Base-by-base conservation (phyloP, 2,329 filamentous ascomycete species). In the Simplicillium aogashimaense region DNA sequence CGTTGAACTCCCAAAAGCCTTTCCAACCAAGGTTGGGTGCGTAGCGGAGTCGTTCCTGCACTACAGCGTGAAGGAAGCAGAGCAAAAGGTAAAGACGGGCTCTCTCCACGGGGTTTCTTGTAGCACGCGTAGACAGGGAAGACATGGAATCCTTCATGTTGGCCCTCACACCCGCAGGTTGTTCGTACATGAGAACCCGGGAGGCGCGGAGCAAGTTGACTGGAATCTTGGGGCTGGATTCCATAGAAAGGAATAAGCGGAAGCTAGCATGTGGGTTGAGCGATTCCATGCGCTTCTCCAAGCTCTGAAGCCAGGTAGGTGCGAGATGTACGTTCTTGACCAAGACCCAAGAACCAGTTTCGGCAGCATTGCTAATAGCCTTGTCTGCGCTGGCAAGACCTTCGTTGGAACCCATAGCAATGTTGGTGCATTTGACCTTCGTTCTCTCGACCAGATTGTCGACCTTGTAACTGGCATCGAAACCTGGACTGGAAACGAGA, bases 1-100 rank as follows among this genome's bases (percentile, higher is more conserved):
- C 94, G 58, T 98, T 98, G 63, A 98, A 98, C 64, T 98, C 94
- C 92, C 94, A 98, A 73, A 95, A 95, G 40, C 88, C 87, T 69
- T 94, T 95, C 92, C 92, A 98, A 45, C 92, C 92, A 41, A 98
- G 70, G 42, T 76, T 90, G 1, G 92, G 94, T 17, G 90, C 89
- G 59, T 98, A 98, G 46, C 92, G 83, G 46, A 98, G 70, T 51
- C 94, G 76, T 62, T 98, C 92, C 61, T 98, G 92, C 10, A 95
- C 81, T 30, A 98, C 89, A 7, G 92, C 94, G 58, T 98, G 92
- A 52, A 98, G 59, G 74, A 98, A 97, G 3, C 85, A 92, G 30
- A 98, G 74, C 37, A 98, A 70, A 36, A 98, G 72, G 56, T 98
- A 97, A 39, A 98, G 67, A 47, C 94, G 79, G 16, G 83, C 81